These are phyloP conservation scores for Geotrichum bryndzae DNA, from an alignment of 1,139 yeast species.

Conservation along the genomic window DNA sequence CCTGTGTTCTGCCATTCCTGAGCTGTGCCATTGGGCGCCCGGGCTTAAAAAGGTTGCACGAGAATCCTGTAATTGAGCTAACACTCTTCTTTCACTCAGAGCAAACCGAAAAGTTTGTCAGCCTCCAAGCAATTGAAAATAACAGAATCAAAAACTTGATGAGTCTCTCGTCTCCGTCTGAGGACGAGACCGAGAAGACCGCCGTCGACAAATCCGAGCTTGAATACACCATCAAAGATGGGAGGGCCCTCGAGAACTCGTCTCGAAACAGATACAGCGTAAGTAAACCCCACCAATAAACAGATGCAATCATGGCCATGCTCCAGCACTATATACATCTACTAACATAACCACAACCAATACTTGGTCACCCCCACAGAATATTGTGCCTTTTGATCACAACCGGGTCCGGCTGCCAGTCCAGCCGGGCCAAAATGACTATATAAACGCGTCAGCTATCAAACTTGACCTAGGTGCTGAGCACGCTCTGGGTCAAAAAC, in stretches of 20 bases:
- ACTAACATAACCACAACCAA: not conserved
- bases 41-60: not conserved
- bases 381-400: constrained; percentile 55
- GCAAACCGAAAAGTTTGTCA: constrained; percentile 9
- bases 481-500: constrained; percentile 26
- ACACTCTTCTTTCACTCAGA: not conserved
- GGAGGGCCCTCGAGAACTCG: constrained; percentile 8
- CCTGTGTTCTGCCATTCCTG: not conserved
- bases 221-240: constrained; percentile 8
- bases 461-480: constrained; percentile 21
- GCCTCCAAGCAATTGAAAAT: constrained; percentile 12
- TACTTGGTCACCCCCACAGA: constrained; percentile 21
- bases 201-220: not conserved
- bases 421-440: constrained; percentile 34
- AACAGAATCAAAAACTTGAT: not conserved
- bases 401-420: constrained; percentile 44
- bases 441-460: constrained; percentile 46
- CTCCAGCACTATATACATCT: not conserved
- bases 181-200: not conserved
- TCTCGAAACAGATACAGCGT: constrained; percentile 13
- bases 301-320: no score
- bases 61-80: not conserved
- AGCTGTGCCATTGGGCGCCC: not conserved
- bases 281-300: not conserved
- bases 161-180: not conserved